Percentiles rank a stretch among this genome's conserved stretches.
Conservation (phyloP, 805 yeast species). For the Wickerhamomyces queroliae region DNA sequence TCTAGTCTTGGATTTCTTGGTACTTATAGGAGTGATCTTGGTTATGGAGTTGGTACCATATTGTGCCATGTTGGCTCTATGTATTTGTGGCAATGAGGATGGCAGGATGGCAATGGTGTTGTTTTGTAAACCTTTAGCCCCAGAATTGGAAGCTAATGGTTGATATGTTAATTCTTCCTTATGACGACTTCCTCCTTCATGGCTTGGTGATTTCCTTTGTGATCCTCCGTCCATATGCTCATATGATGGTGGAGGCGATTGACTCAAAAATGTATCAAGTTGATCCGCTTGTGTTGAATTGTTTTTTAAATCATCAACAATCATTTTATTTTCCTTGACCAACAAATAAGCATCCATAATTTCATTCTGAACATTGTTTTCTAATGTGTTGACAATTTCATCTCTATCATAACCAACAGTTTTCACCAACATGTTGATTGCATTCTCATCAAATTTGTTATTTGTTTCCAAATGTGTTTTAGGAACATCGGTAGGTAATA, state of each 20-base stretch:
- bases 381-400: constrained; percentile 71
- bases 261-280: constrained; percentile 53
- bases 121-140: constrained; percentile 29
- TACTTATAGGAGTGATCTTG: constrained; percentile 47
- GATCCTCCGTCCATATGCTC: not conserved
- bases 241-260: constrained; percentile 49
- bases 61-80: constrained; percentile 85
- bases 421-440: constrained; percentile 64
- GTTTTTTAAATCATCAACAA: constrained; percentile 60
- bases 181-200: not conserved
- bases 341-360: constrained; percentile 81
- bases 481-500: constrained; percentile 46
- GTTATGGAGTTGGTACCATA: constrained; percentile 41
- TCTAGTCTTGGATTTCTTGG: constrained; percentile 86
- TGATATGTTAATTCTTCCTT: constrained; percentile 29
- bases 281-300: constrained; percentile 33
- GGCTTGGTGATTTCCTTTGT: constrained; percentile 4
- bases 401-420: constrained; percentile 89
- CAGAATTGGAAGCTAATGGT: constrained; percentile 22
- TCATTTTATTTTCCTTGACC: constrained; percentile 70
- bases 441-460: constrained; percentile 71
- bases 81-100: constrained; percentile 89
- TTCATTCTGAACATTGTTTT: constrained; percentile 58
- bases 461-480: constrained; percentile 22
- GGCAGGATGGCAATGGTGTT: constrained; percentile 92